Evolutionary conservation across 192 early-diverging fungal species (phyloP).

Genomic region (Oehlia diaphana): DNA sequence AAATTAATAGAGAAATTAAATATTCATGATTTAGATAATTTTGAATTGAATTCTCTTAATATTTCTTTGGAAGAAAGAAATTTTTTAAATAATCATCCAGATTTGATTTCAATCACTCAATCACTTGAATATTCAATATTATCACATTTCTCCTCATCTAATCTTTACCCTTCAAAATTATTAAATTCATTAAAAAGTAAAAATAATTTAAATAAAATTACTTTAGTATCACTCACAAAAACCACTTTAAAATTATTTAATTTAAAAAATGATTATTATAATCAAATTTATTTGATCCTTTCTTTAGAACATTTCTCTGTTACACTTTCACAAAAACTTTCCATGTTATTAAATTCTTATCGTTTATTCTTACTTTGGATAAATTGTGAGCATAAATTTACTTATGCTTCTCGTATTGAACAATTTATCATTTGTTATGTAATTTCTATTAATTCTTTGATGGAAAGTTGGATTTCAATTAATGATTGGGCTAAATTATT

Average conservation of each 20-base stretch:
- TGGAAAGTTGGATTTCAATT: background rate
- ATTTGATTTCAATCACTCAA: background rate
- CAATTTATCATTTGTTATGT: background rate
- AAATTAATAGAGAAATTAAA: background rate
- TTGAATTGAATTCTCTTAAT: background rate
- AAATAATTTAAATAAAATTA: background rate
- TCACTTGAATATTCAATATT: background rate
- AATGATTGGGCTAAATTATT: background rate
- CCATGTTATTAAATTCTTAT: background rate
- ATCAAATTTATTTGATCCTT: background rate
- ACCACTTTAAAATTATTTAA: background rate
- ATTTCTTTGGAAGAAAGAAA: background rate
- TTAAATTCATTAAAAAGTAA: background rate
- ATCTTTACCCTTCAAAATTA: background rate
- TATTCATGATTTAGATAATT: background rate
- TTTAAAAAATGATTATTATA: background rate
- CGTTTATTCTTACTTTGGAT: slow-evolving; percentile 1
- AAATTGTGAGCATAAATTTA: background rate
- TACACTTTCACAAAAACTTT: background rate
- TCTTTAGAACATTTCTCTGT: background rate
- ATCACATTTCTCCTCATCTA: background rate
- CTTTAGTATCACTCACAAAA: background rate
- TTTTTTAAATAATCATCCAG: background rate
- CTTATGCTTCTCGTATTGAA: background rate
- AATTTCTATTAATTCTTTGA: background rate